phyloP scores from a whole-genome alignment of 2,329 filamentous ascomycete species.

The Calonectria ilicicola region DNA sequence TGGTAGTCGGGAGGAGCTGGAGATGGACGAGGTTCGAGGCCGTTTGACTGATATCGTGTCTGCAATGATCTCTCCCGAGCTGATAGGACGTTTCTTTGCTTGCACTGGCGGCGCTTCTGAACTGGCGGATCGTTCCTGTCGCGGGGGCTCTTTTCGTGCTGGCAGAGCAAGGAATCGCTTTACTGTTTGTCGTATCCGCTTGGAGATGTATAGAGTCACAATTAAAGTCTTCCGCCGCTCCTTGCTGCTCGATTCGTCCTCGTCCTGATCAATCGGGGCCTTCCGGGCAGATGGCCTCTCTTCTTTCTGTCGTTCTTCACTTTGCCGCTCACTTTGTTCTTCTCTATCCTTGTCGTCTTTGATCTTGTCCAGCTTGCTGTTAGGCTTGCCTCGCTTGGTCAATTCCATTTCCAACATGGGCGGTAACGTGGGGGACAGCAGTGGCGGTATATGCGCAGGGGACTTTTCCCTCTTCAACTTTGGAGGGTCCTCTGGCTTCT shows the following conservation, averaged over 20 bases:
- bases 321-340: conserved; percentile 30
- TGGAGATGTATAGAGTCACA: conserved; percentile 63
- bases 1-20: conserved; percentile 47
- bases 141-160: conserved; percentile 51
- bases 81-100: conserved; percentile 64
- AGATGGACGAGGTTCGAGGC: conserved; percentile 57
- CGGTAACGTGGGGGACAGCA: conserved; percentile 69
- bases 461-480: conserved; percentile 53
- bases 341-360: conserved; percentile 38
- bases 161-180: conserved; percentile 60
- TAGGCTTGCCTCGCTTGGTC: conserved; percentile 42
- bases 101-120: conserved; percentile 50
- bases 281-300: conserved; percentile 41
- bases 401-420: conserved; percentile 60
- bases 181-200: conserved; percentile 57
- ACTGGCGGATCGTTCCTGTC: conserved; percentile 49
- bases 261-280: conserved; percentile 43
- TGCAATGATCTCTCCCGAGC: conserved; percentile 49
- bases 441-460: conserved; percentile 56
- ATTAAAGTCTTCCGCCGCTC: conserved; percentile 48
- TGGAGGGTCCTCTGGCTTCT: conserved; percentile 42
- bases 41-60: conserved; percentile 55
- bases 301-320: conserved; percentile 36
- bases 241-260: conserved; percentile 45
- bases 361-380: not conserved